These are phyloP conservation scores for Cochlearia excelsa DNA, from an alignment of 345 rosid species.

Conservation along the genomic window DNA sequence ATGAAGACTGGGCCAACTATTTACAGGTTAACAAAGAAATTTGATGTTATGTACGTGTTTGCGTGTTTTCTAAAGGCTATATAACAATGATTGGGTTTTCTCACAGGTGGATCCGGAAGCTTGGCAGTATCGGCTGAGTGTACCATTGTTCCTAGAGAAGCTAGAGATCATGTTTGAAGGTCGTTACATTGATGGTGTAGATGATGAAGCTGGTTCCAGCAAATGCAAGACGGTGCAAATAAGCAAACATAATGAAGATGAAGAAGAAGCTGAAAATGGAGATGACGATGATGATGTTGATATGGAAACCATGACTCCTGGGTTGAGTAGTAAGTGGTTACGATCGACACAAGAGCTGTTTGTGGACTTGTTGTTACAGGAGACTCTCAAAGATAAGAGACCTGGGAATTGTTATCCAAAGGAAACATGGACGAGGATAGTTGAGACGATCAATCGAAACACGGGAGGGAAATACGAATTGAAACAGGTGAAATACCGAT, in stretches of 20 bases:
- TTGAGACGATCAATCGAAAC: constrained; percentile 36
- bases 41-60: constrained; percentile 11
- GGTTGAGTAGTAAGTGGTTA: constrained; percentile 39
- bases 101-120: constrained; percentile 46
- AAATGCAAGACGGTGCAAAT: constrained; percentile 18
- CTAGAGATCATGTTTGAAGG: constrained; percentile 41
- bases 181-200: constrained; percentile 13
- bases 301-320: constrained; percentile 1
- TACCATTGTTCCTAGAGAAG: constrained; percentile 38
- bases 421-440: constrained; percentile 43
- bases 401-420: constrained; percentile 40
- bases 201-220: constrained; percentile 24
- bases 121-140: constrained; percentile 40
- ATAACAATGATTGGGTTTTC: constrained; percentile 10
- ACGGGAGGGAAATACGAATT: constrained; percentile 35
- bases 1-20: constrained; percentile 43
- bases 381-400: constrained; percentile 42
- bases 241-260: constrained; percentile 6
- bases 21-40: constrained; percentile 26
- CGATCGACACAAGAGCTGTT: constrained; percentile 44
- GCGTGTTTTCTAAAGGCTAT: neutral
- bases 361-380: constrained; percentile 38
- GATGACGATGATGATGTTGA: constrained; percentile 14
- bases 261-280: constrained; percentile 20
- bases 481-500: constrained; percentile 43